A percentile compares a stretch with the other conserved stretches of the same genome.
Conservation (phyloP, 345 rosid genomes). For the Leavenworthia alabamica region DNA sequence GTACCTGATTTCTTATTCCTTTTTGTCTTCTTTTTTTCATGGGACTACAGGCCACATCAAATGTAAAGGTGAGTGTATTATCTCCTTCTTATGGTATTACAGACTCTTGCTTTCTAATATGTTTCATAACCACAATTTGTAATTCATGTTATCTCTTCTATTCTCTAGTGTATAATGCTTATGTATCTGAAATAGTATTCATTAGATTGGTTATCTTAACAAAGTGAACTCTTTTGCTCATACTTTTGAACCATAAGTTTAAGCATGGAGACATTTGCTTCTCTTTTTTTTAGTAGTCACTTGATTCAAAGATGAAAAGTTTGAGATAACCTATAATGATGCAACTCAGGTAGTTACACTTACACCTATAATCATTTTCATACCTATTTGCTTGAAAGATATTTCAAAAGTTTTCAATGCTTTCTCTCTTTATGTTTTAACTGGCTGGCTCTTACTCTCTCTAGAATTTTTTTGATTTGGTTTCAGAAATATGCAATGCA, state of each 20-base stretch:
- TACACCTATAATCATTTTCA: too few relatives aligned
- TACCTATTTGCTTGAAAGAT: too few relatives aligned
- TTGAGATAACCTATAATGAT: constrained; percentile 5
- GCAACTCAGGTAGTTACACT: background rate
- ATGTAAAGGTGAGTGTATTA: constrained; percentile 46
- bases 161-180: background rate
- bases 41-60: constrained; percentile 55
- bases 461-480: background rate
- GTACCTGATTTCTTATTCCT: background rate
- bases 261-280: constrained; percentile 1
- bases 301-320: background rate
- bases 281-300: constrained; percentile 6
- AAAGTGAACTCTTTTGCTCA: background rate
- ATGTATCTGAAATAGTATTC: background rate
- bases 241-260: background rate
- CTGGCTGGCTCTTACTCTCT: too few relatives aligned
- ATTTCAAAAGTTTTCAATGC: too few relatives aligned
- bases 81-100: background rate
- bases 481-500: constrained; percentile 90
- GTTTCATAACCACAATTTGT: too few relatives aligned
- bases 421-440: too few relatives aligned
- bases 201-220: background rate
- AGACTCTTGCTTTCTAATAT: background rate
- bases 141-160: background rate
- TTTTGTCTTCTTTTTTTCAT: constrained; percentile 16